phyloP scores from a whole-genome alignment of 768 basidiomycete genomes.

The Trametes sanguinea region DNA sequence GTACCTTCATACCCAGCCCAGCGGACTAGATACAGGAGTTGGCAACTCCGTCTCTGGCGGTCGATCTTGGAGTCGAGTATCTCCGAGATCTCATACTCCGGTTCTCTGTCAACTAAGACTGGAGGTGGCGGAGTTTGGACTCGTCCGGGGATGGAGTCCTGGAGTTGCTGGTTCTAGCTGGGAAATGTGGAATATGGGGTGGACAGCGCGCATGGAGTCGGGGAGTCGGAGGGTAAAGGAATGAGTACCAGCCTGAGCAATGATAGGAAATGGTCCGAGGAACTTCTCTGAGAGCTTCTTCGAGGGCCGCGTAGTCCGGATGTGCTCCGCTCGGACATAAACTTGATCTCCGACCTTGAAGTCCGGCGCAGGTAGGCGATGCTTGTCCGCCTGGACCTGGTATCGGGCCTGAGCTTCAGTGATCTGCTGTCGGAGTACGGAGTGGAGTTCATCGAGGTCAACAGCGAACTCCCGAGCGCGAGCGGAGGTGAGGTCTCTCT shows the following conservation, averaged over 20 bases:
- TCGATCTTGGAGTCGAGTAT: conserved; percentile 21
- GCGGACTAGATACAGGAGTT: conserved; percentile 1
- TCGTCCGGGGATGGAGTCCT: neutral
- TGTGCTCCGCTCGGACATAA: neutral
- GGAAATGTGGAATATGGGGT: conserved; percentile 29
- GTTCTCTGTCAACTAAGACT: conserved; percentile 13
- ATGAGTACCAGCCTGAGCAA: conserved; percentile 22
- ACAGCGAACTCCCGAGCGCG: conserved; percentile 21
- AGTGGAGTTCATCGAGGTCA: conserved; percentile 27
- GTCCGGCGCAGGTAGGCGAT: neutral
- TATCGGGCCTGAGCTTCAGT: conserved; percentile 20
- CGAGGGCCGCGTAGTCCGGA: neutral
- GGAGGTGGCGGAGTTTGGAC: conserved; percentile 12
- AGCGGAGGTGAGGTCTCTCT: conserved; percentile 15
- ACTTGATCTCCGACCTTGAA: conserved; percentile 5
- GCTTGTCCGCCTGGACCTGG: conserved; percentile 3
- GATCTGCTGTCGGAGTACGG: conserved; percentile 22
- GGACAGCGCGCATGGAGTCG: conserved; percentile 22
- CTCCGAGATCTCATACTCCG: conserved; percentile 13
- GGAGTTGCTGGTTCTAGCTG: conserved; percentile 7
- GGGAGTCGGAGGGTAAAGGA: conserved; percentile 29
- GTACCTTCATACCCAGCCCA: conserved; percentile 8
- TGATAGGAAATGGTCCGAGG: conserved; percentile 27
- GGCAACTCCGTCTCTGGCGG: neutral
- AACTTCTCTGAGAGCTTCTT: conserved; percentile 30